Conservation (phyloP, 192 early-diverging fungal genomes). For the Pilaira anomala region DNA sequence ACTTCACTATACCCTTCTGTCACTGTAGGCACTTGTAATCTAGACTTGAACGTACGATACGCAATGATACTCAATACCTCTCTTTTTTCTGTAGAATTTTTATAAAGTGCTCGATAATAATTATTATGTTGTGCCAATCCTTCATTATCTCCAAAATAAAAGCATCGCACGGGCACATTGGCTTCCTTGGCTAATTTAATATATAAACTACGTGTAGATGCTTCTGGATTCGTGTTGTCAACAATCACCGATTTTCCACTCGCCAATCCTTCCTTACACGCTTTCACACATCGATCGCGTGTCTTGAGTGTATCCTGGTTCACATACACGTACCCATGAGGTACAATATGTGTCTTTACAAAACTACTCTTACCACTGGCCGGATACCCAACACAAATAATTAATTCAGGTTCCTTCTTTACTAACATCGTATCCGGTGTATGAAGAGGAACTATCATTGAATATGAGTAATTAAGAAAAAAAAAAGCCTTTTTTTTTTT, state of each 20-base stretch:
- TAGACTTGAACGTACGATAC: conserved; percentile 45
- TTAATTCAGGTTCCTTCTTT: conserved; percentile 46
- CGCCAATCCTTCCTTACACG: conserved; percentile 48
- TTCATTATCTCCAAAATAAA: conserved; percentile 55
- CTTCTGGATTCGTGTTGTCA: conserved; percentile 84
- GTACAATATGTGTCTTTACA: conserved; percentile 55
- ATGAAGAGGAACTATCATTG: conserved; percentile 18
- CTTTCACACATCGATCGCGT: conserved; percentile 68
- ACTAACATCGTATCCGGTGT: not conserved
- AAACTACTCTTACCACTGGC: conserved; percentile 85
- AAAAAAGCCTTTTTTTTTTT: too few species aligned
- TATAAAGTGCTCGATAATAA: conserved; percentile 54
- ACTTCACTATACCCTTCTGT: conserved; percentile 63
- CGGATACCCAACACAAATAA: conserved; percentile 79
- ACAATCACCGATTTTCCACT: conserved; percentile 64
- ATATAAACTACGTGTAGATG: conserved; percentile 58
- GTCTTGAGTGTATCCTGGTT: conserved; percentile 85
- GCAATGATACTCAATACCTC: conserved; percentile 52
- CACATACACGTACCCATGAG: conserved; percentile 66
- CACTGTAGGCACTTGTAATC: conserved; percentile 43
- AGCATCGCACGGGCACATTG: conserved; percentile 57
- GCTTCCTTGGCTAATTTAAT: conserved; percentile 55
- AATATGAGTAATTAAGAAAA: conserved; percentile 9
- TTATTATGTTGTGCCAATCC: conserved; percentile 79
- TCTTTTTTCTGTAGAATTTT: not conserved